phyloP scores from a whole-genome alignment of 345 rosid species.

The Rhizophora mangle region DNA sequence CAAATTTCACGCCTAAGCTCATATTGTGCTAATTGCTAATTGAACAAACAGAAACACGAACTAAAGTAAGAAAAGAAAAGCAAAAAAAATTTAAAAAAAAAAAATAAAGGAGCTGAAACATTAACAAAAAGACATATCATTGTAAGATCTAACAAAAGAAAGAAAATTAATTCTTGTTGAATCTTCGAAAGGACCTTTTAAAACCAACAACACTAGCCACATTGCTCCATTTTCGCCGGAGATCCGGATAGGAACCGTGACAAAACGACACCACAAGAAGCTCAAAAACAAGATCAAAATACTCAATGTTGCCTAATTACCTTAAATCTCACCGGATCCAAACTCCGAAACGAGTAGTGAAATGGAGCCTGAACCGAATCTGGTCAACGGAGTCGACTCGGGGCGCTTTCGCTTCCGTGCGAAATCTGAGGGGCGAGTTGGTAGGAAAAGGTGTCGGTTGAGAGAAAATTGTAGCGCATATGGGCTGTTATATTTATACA shows the following conservation, averaged over 20 bases:
- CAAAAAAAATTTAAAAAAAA: neutral
- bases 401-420: neutral
- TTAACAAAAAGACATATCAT: neutral
- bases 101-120: neutral
- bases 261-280: neutral
- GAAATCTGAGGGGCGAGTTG: constrained; percentile 5
- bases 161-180: neutral
- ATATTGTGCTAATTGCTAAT: neutral
- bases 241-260: neutral
- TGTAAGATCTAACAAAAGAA: neutral
- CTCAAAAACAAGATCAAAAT: neutral
- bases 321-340: constrained; percentile 19
- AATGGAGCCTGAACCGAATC: constrained; percentile 3
- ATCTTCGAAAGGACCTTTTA: neutral
- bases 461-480: neutral
- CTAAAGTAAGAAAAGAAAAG: neutral
- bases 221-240: neutral
- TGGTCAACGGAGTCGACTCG: constrained; percentile 26
- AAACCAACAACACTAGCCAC: neutral
- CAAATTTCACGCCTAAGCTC: neutral
- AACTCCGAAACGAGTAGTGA: constrained; percentile 3
- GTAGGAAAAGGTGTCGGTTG: constrained; percentile 3
- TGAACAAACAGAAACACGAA: neutral
- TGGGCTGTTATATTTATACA: constrained; percentile 3
- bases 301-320: constrained; percentile 8